Evolutionary conservation across 2,329 filamentous ascomycete species (phyloP).

Genomic region (Fusarium neocosmosporiellum): DNA sequence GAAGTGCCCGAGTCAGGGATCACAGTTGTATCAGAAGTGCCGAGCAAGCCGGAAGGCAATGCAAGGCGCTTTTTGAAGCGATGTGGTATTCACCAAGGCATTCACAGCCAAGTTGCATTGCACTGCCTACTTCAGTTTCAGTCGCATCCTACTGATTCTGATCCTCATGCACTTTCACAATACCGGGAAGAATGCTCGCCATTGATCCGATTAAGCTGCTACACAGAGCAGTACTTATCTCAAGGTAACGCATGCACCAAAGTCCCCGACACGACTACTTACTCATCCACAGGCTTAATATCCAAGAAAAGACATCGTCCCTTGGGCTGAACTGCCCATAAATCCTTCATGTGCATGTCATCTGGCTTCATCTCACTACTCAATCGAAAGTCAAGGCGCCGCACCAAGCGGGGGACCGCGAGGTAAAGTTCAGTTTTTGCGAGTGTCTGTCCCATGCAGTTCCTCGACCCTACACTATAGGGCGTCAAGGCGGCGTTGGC

Average conservation of each 20-base stretch:
- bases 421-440: background rate
- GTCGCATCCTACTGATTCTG: background rate
- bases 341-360: background rate
- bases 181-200: background rate
- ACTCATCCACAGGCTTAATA: background rate
- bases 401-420: background rate
- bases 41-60: background rate
- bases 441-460: background rate
- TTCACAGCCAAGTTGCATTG: background rate
- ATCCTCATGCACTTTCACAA: background rate
- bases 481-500: background rate
- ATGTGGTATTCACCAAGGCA: background rate
- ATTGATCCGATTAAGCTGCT: background rate
- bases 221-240: background rate
- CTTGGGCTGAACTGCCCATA: background rate
- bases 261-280: background rate
- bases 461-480: background rate
- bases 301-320: background rate
- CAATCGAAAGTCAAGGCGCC: background rate
- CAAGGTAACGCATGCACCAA: background rate
- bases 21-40: background rate
- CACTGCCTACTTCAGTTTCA: background rate
- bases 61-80: background rate
- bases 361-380: background rate
- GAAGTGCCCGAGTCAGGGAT: background rate